A percentile compares a stretch with the other conserved stretches of the same genome.
phyloP scores from a whole-genome alignment of 176 grass and related monocot genomes.

The Tillandsia fasciculata region DNA sequence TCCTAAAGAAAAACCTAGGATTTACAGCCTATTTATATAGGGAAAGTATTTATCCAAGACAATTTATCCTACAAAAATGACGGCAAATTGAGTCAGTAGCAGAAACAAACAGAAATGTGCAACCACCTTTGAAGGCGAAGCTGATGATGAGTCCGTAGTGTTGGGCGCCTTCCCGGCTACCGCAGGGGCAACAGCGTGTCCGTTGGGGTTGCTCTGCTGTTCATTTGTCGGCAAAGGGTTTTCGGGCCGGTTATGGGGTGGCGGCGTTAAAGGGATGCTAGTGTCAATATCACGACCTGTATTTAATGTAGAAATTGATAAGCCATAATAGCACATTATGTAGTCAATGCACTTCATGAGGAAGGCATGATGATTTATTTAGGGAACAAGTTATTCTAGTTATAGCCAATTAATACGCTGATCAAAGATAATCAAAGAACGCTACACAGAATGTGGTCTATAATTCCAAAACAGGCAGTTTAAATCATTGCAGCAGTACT shows the following conservation, averaged over 20 bases:
- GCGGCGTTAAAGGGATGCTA: conserved; percentile 66
- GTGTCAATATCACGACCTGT: conserved; percentile 64
- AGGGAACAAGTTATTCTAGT: too few species aligned
- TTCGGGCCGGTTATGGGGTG: conserved; percentile 46
- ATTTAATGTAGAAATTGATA: conserved; percentile 4
- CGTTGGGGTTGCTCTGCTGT: conserved; percentile 56
- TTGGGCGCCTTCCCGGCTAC: conserved; percentile 42
- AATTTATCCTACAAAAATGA: conserved; percentile 51
- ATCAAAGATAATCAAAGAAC: too few species aligned
- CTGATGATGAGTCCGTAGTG: conserved; percentile 18
- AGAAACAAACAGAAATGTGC: conserved; percentile 27
- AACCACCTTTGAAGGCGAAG: conserved; percentile 7
- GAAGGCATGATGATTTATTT: too few species aligned
- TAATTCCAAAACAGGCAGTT: not conserved
- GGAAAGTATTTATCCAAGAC: conserved; percentile 4
- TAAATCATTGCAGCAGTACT: not conserved
- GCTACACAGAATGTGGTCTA: too few species aligned
- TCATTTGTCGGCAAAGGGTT: conserved; percentile 82
- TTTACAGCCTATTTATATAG: conserved; percentile 69
- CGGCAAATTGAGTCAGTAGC: conserved; percentile 40
- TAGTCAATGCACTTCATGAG: not conserved
- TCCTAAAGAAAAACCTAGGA: conserved; percentile 33
- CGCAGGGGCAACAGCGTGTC: conserved; percentile 35
- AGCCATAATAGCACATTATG: conserved; percentile 1
- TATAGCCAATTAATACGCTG: too few species aligned